Evolutionary conservation across 495 filamentous ascomycete species (phyloP).

Genomic region (Lasiosphaeriaceae sp.): DNA sequence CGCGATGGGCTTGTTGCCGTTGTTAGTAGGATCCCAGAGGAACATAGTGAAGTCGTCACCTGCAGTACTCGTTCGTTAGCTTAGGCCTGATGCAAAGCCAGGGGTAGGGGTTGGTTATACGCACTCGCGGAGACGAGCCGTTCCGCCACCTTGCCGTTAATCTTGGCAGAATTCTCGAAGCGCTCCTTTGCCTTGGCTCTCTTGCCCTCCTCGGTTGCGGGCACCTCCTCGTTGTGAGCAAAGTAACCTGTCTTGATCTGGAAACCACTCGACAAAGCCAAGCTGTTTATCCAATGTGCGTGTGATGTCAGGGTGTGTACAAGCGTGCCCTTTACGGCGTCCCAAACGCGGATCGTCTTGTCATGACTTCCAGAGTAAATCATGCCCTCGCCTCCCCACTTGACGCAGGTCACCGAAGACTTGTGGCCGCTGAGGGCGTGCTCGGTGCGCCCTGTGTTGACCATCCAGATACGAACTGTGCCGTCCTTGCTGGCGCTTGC

Average conservation of each 20-base stretch:
- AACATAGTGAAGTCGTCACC: conserved; percentile 96
- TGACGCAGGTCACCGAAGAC: conserved; percentile 80
- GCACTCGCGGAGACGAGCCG: conserved; percentile 72
- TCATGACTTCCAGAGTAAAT: conserved; percentile 72
- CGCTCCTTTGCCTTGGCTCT: conserved; percentile 71
- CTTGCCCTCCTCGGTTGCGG: conserved; percentile 65
- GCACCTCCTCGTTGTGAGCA: conserved; percentile 70
- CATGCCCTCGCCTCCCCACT: conserved; percentile 85
- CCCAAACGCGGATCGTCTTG: conserved; percentile 90
- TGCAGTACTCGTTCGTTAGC: conserved; percentile 12
- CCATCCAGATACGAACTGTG: conserved; percentile 86
- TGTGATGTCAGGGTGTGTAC: conserved; percentile 76
- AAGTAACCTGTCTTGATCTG: conserved; percentile 84
- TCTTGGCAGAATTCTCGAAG: conserved; percentile 83
- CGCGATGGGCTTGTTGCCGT: conserved; percentile 76
- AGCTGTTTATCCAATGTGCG: conserved; percentile 93
- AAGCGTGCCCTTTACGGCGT: conserved; percentile 70
- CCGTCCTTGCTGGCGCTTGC: conserved; percentile 89
- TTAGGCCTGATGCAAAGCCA: neutral
- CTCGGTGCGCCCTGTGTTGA: conserved; percentile 71
- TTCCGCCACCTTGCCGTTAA: conserved; percentile 75
- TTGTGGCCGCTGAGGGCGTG: conserved; percentile 84
- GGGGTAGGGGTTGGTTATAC: conserved; percentile 3
- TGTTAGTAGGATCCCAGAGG: conserved; percentile 81
- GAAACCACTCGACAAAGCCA: conserved; percentile 90